Evolutionary conservation across 331 rosid genomes (phyloP).

Genomic region (Saraca asoca): DNA sequence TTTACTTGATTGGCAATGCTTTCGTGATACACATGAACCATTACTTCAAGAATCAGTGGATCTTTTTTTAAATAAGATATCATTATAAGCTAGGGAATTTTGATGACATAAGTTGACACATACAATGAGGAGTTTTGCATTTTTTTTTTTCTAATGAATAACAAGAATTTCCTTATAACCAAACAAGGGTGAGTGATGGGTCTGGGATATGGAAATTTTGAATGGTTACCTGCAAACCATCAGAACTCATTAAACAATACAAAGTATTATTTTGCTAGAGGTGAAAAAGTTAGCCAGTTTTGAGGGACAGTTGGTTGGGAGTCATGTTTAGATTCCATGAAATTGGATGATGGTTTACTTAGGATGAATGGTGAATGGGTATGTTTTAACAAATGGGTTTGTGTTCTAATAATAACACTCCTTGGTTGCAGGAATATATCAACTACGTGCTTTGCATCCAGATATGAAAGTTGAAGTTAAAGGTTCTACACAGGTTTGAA

Average conservation of each 20-base stretch:
- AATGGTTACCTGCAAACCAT: not conserved
- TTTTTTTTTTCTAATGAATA: not conserved
- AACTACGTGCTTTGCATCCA: conserved; percentile 72
- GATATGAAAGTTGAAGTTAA: conserved; percentile 74
- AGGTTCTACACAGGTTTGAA: conserved; percentile 77
- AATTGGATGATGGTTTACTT: conserved; percentile 13
- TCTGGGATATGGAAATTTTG: not conserved
- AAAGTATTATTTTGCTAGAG: conserved; percentile 23
- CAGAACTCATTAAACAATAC: conserved; percentile 11
- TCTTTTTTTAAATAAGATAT: conserved; percentile 10
- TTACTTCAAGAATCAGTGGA: conserved; percentile 4
- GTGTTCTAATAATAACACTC: conserved; percentile 10
- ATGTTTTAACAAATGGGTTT: conserved; percentile 15
- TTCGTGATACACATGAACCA: not conserved
- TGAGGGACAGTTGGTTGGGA: conserved; percentile 20
- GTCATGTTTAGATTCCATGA: conserved; percentile 16
- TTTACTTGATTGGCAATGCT: not conserved
- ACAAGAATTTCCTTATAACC: not conserved
- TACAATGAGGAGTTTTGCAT: not conserved
- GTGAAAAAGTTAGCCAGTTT: conserved; percentile 14
- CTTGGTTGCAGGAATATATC: conserved; percentile 72
- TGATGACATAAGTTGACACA: not conserved
- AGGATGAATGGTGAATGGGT: not conserved
- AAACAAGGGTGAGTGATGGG: not conserved
- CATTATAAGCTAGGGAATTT: not conserved